These are phyloP conservation scores for Candida boleticola DNA, from an alignment of 805 yeast genomes.

Conservation along the genomic window DNA sequence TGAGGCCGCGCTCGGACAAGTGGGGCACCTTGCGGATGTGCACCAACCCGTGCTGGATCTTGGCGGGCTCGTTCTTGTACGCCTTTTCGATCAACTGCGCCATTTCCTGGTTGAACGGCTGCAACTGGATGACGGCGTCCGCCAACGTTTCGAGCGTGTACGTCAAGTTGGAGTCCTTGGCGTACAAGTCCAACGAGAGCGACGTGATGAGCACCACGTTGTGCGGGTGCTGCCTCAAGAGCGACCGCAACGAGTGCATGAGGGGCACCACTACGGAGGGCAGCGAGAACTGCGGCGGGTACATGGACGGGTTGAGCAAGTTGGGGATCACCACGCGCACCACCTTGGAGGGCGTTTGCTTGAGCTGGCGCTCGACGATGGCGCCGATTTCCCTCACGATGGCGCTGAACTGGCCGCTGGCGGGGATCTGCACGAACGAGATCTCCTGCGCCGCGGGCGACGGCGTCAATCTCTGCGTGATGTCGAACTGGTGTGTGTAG, in stretches of 20 bases:
- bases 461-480: conserved; percentile 68
- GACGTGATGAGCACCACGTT: conserved; percentile 54
- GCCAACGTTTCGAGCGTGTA: conserved; percentile 53
- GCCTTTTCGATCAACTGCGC: conserved; percentile 63
- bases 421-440: conserved; percentile 46
- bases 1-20: conserved; percentile 72
- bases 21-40: conserved; percentile 72
- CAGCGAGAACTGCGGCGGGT: conserved; percentile 48
- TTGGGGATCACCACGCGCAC: conserved; percentile 72
- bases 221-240: conserved; percentile 45
- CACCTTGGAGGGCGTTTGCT: conserved; percentile 43
- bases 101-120: conserved; percentile 80
- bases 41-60: conserved; percentile 82
- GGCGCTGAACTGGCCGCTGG: conserved; percentile 13
- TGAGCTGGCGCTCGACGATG: conserved; percentile 31
- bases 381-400: conserved; percentile 43
- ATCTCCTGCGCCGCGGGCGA: conserved; percentile 63
- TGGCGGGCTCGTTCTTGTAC: conserved; percentile 68
- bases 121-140: conserved; percentile 71
- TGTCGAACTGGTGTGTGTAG: conserved; percentile 69
- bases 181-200: conserved; percentile 63
- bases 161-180: conserved; percentile 48
- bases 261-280: conserved; percentile 57
- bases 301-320: conserved; percentile 76
- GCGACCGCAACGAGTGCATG: conserved; percentile 53